Evolutionary conservation across 306 rosid genomes (phyloP).

Genomic region (Lathyrus aphaca): DNA sequence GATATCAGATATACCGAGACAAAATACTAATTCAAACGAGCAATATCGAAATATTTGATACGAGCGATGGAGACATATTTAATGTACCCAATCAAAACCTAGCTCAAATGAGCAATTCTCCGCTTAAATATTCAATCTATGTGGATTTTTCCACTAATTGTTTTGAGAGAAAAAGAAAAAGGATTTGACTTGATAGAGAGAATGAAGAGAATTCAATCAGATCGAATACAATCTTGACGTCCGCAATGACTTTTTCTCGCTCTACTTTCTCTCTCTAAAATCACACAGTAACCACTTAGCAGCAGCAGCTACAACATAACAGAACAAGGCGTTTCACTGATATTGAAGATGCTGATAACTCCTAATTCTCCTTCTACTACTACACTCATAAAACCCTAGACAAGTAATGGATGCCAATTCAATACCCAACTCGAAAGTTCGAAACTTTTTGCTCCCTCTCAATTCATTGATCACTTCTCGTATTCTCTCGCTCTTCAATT

Average conservation of each 20-base stretch:
- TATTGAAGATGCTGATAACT: slow-evolving; percentile 17
- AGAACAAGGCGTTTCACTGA: slow-evolving; percentile 41
- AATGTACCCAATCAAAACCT: too few species aligned
- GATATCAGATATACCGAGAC: too few species aligned
- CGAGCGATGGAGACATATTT: too few species aligned
- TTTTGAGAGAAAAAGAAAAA: neutral
- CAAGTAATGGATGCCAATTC: slow-evolving; percentile 11
- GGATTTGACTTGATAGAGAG: slow-evolving; percentile 77
- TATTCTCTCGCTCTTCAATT: slow-evolving; percentile 44
- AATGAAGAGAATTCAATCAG: slow-evolving; percentile 77
- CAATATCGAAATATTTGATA: too few species aligned
- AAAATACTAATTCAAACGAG: too few species aligned
- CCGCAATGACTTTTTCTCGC: slow-evolving; percentile 66
- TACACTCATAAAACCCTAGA: slow-evolving; percentile 61
- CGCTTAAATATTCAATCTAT: too few species aligned
- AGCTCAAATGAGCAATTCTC: too few species aligned
- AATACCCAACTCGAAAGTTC: slow-evolving; percentile 35
- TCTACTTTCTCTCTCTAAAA: slow-evolving; percentile 56
- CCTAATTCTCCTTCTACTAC: neutral
- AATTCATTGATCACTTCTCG: slow-evolving; percentile 37
- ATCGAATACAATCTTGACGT: slow-evolving; percentile 94
- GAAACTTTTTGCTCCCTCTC: slow-evolving; percentile 25
- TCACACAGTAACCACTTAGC: slow-evolving; percentile 28
- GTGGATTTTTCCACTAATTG: too few species aligned
- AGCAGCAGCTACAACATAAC: slow-evolving; percentile 27